Conservation (phyloP, 129 eudicot species). For the Deinandra increscens region DNA sequence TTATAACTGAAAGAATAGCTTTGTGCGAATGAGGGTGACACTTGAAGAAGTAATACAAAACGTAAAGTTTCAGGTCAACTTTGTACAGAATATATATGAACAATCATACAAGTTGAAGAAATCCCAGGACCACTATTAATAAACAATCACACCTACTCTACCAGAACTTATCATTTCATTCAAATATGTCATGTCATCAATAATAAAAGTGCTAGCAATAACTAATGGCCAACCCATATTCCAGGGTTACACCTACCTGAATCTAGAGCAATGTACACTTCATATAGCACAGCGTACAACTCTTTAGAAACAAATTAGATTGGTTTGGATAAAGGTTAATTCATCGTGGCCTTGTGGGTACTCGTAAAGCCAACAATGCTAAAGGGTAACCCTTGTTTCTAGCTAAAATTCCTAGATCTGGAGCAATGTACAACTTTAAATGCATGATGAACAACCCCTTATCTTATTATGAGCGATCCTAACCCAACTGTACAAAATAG, state of each 20-base stretch:
- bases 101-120: slow-evolving; percentile 32
- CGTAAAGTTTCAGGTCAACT: slow-evolving; percentile 24
- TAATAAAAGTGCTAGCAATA: slow-evolving; percentile 26
- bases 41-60: slow-evolving; percentile 28
- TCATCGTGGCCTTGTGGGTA: slow-evolving; percentile 13
- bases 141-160: slow-evolving; percentile 47
- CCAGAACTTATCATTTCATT: slow-evolving; percentile 42
- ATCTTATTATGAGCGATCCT: background rate
- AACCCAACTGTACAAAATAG: slow-evolving; percentile 1
- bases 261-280: slow-evolving; percentile 22
- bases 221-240: slow-evolving; percentile 18
- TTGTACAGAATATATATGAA: slow-evolving; percentile 22
- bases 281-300: slow-evolving; percentile 21
- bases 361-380: background rate
- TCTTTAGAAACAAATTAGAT: background rate
- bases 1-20: slow-evolving; percentile 27
- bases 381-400: background rate
- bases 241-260: slow-evolving; percentile 7
- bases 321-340: slow-evolving; percentile 11
- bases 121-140: slow-evolving; percentile 51
- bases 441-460: slow-evolving; percentile 7
- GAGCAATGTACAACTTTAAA: slow-evolving; percentile 17
- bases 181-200: slow-evolving; percentile 33
- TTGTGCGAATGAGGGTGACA: slow-evolving; percentile 31
- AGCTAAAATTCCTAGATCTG: slow-evolving; percentile 4